Evolutionary conservation across 306 rosid species (phyloP).

Genomic region (Pachyrhizus erosus): DNA sequence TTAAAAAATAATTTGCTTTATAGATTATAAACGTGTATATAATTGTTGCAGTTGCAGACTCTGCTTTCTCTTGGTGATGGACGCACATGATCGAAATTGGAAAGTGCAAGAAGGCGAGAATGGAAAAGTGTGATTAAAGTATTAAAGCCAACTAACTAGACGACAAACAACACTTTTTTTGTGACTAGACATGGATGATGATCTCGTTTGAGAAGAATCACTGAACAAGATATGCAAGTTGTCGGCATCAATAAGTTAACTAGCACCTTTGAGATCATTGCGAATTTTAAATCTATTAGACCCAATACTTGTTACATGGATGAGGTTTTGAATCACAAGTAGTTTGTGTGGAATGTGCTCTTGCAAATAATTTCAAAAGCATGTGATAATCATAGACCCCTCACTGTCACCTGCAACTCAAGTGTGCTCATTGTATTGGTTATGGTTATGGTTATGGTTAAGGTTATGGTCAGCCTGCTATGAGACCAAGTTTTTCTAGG

Average conservation of each 20-base stretch:
- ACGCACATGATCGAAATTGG: constrained; percentile 1
- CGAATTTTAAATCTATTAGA: constrained; percentile 29
- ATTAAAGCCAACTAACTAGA: constrained; percentile 26
- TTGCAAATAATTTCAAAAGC: neutral
- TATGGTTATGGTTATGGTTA: no score
- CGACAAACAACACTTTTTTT: constrained; percentile 59
- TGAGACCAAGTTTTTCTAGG: neutral
- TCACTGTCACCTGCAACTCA: neutral
- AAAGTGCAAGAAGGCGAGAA: constrained; percentile 30
- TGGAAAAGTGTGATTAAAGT: constrained; percentile 37
- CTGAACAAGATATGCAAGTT: constrained; percentile 49
- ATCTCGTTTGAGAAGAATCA: constrained; percentile 41
- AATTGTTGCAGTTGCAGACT: constrained; percentile 24
- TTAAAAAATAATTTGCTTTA: neutral
- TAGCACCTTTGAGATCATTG: constrained; percentile 9
- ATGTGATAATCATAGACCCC: neutral
- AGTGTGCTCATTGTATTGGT: neutral
- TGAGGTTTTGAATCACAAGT: neutral
- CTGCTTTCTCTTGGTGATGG: neutral
- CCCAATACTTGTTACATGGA: constrained; percentile 48
- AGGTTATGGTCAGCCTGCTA: neutral
- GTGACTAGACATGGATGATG: constrained; percentile 33
- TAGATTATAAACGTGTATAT: neutral
- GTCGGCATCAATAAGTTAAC: constrained; percentile 43
- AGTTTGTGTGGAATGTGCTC: neutral